A percentile compares a stretch with the other conserved stretches of the same genome.
Evolutionary conservation across 2,329 filamentous ascomycete species (phyloP).

Genomic region (Colletotrichum sp.): DNA sequence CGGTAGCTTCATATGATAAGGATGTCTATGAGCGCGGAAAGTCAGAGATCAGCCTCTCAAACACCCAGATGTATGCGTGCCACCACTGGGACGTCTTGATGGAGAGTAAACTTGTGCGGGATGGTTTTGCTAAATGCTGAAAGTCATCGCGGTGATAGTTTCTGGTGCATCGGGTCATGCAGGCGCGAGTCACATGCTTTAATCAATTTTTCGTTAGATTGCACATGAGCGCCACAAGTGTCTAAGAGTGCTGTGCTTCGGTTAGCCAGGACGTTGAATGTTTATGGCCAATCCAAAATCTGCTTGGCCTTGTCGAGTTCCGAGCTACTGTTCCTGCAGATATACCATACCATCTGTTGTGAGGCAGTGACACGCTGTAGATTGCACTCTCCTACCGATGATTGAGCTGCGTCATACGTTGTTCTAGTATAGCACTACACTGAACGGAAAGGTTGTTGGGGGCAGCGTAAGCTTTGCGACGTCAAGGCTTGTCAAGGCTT

Average conservation of each 20-base stretch:
- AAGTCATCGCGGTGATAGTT: background rate
- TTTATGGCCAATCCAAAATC: background rate
- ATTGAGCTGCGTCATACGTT: background rate
- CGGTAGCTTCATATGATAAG: background rate
- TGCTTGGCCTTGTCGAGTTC: background rate
- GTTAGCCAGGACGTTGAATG: background rate
- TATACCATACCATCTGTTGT: background rate
- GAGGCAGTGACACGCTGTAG: background rate
- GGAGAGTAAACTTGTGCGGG: background rate
- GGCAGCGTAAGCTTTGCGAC: background rate
- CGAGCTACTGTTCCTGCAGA: background rate
- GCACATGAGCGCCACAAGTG: background rate
- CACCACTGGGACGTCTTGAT: background rate
- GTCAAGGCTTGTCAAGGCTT: rapidly evolving
- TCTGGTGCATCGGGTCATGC: background rate
- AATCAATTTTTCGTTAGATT: background rate
- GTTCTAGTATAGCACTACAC: background rate
- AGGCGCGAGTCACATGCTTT: background rate
- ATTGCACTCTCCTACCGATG: background rate
- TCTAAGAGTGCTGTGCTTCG: background rate
- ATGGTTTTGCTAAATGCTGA: background rate
- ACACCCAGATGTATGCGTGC: background rate
- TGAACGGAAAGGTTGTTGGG: rapidly evolving
- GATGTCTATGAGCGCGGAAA: background rate
- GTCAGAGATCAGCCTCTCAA: background rate